These are phyloP conservation scores for Alternaria sp. DNA, from an alignment of 2,329 filamentous ascomycete genomes.

Conservation along the genomic window DNA sequence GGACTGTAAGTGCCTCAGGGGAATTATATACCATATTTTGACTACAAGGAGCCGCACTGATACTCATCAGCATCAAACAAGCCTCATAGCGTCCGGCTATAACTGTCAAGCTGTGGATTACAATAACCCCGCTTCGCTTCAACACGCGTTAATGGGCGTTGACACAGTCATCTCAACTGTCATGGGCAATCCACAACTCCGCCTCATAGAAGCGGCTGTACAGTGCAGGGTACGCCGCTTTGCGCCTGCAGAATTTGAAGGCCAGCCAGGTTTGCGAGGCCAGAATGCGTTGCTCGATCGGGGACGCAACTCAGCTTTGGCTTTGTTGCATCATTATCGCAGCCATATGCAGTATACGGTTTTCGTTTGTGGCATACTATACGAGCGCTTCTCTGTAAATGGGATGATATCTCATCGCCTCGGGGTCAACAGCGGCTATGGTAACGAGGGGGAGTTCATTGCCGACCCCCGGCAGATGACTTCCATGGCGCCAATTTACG, in stretches of 20 bases:
- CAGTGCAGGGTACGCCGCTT: conserved; percentile 72
- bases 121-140: conserved; percentile 64
- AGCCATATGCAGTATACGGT: conserved; percentile 71
- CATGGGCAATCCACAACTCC: conserved; percentile 70
- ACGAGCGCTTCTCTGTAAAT: conserved; percentile 76
- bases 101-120: conserved; percentile 78
- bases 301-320: conserved; percentile 65
- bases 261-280: conserved; percentile 65
- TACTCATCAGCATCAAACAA: conserved; percentile 60
- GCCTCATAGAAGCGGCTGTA: conserved; percentile 76
- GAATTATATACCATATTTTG: not conserved
- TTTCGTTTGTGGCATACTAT: conserved; percentile 79
- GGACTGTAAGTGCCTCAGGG: conserved; percentile 59
- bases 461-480: conserved; percentile 66
- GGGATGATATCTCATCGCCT: conserved; percentile 70
- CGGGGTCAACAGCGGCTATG: conserved; percentile 64
- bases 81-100: conserved; percentile 65
- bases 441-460: conserved; percentile 70
- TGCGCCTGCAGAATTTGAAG: conserved; percentile 80
- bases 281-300: conserved; percentile 69
- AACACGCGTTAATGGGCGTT: conserved; percentile 73
- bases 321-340: conserved; percentile 64
- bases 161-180: conserved; percentile 81
- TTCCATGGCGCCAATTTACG: conserved; percentile 69
- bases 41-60: conserved; percentile 19